Evolutionary conservation across 441 rosid genomes (phyloP).

Genomic region (Manihot esculenta): DNA sequence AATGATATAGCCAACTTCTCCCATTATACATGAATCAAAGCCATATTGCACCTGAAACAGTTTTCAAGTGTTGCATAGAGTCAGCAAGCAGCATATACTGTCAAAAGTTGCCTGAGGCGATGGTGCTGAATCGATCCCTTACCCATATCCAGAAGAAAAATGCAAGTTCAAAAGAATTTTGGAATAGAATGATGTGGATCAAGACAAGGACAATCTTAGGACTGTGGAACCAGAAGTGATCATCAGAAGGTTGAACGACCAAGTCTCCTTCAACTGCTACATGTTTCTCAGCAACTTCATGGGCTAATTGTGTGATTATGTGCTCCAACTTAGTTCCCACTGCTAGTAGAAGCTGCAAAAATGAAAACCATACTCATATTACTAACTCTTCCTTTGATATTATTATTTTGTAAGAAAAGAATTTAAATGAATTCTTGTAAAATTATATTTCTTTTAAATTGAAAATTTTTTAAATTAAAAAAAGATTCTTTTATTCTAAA

Average conservation of each 20-base stretch:
- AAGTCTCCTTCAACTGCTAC: constrained; percentile 64
- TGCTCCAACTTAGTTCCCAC: constrained; percentile 88
- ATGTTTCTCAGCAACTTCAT: constrained; percentile 80
- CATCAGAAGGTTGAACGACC: constrained; percentile 74
- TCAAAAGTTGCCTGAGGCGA: neutral
- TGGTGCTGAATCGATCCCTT: constrained; percentile 7
- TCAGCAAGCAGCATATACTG: neutral
- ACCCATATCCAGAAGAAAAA: constrained; percentile 71
- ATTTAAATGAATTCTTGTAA: too few species aligned
- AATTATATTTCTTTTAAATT: too few species aligned
- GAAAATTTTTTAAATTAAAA: too few species aligned
- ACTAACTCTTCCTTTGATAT: too few species aligned
- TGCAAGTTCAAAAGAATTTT: constrained; percentile 75
- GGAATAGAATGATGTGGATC: constrained; percentile 75
- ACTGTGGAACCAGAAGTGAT: constrained; percentile 62
- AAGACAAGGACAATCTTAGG: constrained; percentile 57
- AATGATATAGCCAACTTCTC: constrained; percentile 45
- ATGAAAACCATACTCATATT: neutral
- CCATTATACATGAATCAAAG: constrained; percentile 81
- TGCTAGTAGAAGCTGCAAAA: constrained; percentile 67
- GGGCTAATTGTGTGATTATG: constrained; percentile 63
- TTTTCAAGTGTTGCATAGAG: neutral
- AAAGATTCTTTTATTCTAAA: too few species aligned
- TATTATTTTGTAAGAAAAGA: too few species aligned
- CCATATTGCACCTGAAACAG: constrained; percentile 58